phyloP scores from a whole-genome alignment of 2,329 filamentous ascomycete species.

The Leptodontidium sp. region DNA sequence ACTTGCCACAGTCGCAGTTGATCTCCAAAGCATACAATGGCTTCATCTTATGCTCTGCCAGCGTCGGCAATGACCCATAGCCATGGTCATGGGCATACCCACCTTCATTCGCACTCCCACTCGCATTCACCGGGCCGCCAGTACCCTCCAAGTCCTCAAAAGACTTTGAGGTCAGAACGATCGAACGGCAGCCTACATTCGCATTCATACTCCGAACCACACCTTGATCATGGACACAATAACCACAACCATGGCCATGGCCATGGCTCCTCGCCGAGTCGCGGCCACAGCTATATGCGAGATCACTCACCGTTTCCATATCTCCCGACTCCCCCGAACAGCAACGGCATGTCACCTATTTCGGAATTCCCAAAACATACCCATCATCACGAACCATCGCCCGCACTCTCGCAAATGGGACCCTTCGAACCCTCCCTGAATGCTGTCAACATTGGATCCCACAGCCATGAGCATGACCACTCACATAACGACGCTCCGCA shows the following conservation, averaged over 20 bases:
- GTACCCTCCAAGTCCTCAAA: constrained; percentile 36
- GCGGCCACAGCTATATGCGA: constrained; percentile 30
- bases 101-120: constrained; percentile 49
- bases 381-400: constrained; percentile 23
- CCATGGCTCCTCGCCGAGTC: constrained; percentile 26
- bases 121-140: constrained; percentile 47
- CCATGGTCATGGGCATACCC: constrained; percentile 45
- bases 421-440: constrained; percentile 39
- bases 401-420: constrained; percentile 28
- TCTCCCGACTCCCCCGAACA: constrained; percentile 38
- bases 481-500: constrained; percentile 36
- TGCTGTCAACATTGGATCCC: constrained; percentile 31
- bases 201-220: constrained; percentile 43
- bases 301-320: constrained; percentile 28
- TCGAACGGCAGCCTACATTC: constrained; percentile 43
- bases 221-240: constrained; percentile 34
- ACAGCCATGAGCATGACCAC: constrained; percentile 42
- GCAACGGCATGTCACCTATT: constrained; percentile 33
- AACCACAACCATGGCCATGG: constrained; percentile 30
- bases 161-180: constrained; percentile 37
- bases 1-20: constrained; percentile 13
- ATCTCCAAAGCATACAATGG: constrained; percentile 39
- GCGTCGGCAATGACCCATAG: constrained; percentile 45
- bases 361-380: constrained; percentile 34
- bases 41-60: constrained; percentile 47